Evolutionary conservation across 163 green algal genomes (phyloP), one percentile per base, ranked within the genome.

Genomic region (Prototheca cutis): DNA sequence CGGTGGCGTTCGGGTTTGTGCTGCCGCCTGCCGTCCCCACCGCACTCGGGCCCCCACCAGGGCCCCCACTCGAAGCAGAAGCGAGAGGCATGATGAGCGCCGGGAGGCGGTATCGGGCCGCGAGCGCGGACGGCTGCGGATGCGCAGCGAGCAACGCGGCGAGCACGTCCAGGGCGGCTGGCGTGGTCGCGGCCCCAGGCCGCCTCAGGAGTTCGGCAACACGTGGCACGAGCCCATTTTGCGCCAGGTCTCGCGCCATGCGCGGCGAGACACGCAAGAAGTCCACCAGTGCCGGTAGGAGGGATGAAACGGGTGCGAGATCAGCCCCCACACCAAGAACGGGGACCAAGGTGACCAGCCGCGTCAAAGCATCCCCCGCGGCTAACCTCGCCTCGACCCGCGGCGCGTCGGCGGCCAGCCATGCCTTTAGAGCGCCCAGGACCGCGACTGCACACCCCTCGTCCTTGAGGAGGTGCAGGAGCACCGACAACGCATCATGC

Each of bases 371-470:
- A 23, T 82, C 71, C 89, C 68, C 6, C 79, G 70, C 17, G 40
- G 59, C n/a, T 23, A 56, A 27, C 21, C 49, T 10, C 8, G 18
- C 13, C 49, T 56, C 49, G 49, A 56, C 23, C 25, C 49, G 49
- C 58, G 89, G 78, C 64, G 84, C 74, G 17, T 89, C 84, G 61
- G 85, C 75, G 4, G 67, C 71, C 54, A 91, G 71, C 85, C 84
- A 91, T 18, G 68, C 67, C 23, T 79, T 79, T 59, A 91, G 58
- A 1, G 85, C 82, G 32, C 81, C 73, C 58, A 91, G 70, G 33
- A 82, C 75, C 10, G 51, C 33, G 29, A 68, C 67, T 67, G 78
- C 59, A 40, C 75, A 55, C 3, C 66, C 40, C 55, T 70, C 45
- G 21, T 71, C 68, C 25, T 69, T 63, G 10, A 77, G 61, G 18